These are phyloP conservation scores for Aspergillus hortae DNA, from an alignment of 2,329 filamentous ascomycete genomes.

Conservation along the genomic window DNA sequence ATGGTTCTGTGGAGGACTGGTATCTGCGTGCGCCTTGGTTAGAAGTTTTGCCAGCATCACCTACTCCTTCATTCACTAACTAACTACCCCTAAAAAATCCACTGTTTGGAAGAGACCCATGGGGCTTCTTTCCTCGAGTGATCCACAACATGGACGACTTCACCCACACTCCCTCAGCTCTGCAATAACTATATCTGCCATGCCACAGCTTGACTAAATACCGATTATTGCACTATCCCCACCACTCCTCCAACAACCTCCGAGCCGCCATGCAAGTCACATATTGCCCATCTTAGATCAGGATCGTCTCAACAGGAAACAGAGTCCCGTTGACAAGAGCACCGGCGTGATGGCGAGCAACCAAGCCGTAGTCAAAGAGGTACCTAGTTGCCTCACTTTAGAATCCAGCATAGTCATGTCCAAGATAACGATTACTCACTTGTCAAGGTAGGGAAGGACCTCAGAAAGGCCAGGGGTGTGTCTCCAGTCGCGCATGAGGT, in stretches of 20 bases:
- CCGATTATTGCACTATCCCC: neutral
- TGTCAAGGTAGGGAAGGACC: conserved; percentile 62
- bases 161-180: neutral
- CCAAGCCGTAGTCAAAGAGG: conserved; percentile 59
- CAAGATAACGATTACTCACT: conserved; percentile 18
- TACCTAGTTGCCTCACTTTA: conserved; percentile 16
- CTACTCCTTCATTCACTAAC: no score
- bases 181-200: no score
- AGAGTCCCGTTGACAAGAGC: conserved; percentile 60
- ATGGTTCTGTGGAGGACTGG: no score
- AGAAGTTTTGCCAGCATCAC: no score
- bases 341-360: conserved; percentile 60
- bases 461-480: conserved; percentile 51
- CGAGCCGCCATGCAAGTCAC: neutral
- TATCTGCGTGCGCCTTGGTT: no score
- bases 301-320: conserved; percentile 49
- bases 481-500: conserved; percentile 70
- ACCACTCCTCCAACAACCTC: neutral
- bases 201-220: neutral
- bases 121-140: no score
- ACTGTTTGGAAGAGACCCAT: no score
- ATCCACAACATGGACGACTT: neutral
- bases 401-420: neutral
- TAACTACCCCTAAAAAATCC: no score
- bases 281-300: conserved; percentile 11